phyloP scores from a whole-genome alignment of 345 rosid genomes.

The Euclidium syriacum region DNA sequence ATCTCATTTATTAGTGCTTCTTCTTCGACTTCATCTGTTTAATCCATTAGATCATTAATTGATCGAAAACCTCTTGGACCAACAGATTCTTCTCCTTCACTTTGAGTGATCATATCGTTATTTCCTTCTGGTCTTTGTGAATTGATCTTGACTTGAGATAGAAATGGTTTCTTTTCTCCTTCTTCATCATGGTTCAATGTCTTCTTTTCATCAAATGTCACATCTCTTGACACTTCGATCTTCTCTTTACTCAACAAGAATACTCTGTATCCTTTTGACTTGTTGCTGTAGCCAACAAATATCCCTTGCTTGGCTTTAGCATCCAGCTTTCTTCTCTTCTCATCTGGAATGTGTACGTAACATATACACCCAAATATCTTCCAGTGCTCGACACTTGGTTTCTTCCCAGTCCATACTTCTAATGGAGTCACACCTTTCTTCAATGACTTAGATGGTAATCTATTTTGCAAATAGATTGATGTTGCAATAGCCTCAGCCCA shows the following conservation, averaged over 20 bases:
- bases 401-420: background rate
- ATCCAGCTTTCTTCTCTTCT: slow-evolving; percentile 6
- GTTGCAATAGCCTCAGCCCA: background rate
- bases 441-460: background rate
- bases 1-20: background rate
- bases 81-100: too few species aligned
- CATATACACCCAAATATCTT: background rate
- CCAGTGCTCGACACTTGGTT: background rate
- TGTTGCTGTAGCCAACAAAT: background rate
- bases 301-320: background rate
- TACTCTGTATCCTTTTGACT: background rate
- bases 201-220: background rate
- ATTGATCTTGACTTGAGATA: background rate
- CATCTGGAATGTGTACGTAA: background rate
- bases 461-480: background rate
- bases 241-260: background rate
- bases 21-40: background rate
- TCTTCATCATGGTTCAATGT: background rate
- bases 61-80: too few species aligned
- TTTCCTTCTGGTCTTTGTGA: too few species aligned
- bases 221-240: background rate
- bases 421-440: background rate
- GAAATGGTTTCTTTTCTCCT: background rate
- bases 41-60: too few species aligned
- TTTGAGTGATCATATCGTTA: too few species aligned